Evolutionary conservation across 768 basidiomycete genomes (phyloP), one percentile per base, ranked within the genome.

Genomic region (Collybia mongolica): DNA sequence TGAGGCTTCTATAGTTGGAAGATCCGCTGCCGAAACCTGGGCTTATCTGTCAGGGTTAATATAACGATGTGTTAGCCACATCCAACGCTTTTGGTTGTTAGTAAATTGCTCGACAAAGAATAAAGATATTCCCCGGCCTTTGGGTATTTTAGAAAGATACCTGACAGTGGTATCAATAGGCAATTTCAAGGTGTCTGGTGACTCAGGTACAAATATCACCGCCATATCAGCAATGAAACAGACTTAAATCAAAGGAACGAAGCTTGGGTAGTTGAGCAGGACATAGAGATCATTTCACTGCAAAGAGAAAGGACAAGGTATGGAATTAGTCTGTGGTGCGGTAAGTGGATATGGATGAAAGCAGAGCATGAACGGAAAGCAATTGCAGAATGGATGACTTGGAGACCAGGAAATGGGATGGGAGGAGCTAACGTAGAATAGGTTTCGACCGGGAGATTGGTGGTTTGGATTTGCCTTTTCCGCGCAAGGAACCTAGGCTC

Each of bases 401-500:
- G 4, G 14, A 32, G 42, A 43, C n/a, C 32, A 39, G 17, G 5
- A 35, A 36, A 7, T 29, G 24, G 11, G 23, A 44, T 15, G 12
- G 12, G 8, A 19, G 36, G 6, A 41, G 52, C 50, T 61, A 71
- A 54, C 63, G 61, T 41, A 72, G 56, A 29, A 68, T 66, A 41
- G 65, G 65, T 51, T 63, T 62, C 20, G 42, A 39, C 48, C 55
- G 60, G 32, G 32, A 14, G 36, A 56, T 48, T 12, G 58, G 57
- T 17, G 57, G 39, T 48, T 54, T 61, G 48, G 57, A 32, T 41
- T 38, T 36, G 24, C 46, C 42, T 28, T 52, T 62, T 23, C 60
- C 54, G 26, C 65, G 62, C 46, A 61, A 55, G 4, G 61, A 51
- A 23, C 59, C 55, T 7, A 61, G 50, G 32, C 55, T 65, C 24